Percentiles rank a stretch among this genome's conserved stretches.
Evolutionary conservation across 2,329 filamentous ascomycete species (phyloP).

Genomic region (Venturia oleaginea): DNA sequence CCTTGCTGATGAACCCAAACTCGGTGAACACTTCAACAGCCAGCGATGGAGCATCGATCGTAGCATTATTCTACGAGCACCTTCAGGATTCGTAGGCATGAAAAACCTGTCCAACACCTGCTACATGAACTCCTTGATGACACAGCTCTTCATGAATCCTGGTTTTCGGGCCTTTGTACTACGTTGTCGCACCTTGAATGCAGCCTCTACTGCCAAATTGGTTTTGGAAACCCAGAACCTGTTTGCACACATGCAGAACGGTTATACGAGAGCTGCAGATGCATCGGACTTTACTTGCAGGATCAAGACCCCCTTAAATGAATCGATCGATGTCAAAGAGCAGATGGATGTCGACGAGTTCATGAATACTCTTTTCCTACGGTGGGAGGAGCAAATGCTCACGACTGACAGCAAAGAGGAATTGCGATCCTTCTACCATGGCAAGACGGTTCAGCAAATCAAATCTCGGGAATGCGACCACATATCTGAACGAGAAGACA

Average conservation of each 20-base stretch:
- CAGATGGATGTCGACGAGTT: constrained; percentile 99
- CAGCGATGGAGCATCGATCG: constrained; percentile 19
- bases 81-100: constrained; percentile 80
- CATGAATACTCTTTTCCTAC: constrained; percentile 86
- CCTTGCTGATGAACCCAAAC: constrained; percentile 17
- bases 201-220: constrained; percentile 34
- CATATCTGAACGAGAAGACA: constrained; percentile 81
- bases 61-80: constrained; percentile 57
- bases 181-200: constrained; percentile 15
- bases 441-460: constrained; percentile 86
- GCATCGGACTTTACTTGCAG: constrained; percentile 62
- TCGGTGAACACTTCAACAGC: background rate
- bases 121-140: constrained; percentile 90
- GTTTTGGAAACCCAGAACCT: constrained; percentile 70
- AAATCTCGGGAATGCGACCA: constrained; percentile 92
- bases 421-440: constrained; percentile 81
- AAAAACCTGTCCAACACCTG: constrained; percentile 91
- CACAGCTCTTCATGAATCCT: constrained; percentile 93
- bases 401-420: constrained; percentile 57
- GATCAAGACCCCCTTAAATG: constrained; percentile 75
- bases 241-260: constrained; percentile 81
- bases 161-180: constrained; percentile 81
- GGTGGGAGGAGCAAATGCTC: constrained; percentile 75
- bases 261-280: constrained; percentile 62
- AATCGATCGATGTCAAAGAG: constrained; percentile 71